Evolutionary conservation across 768 basidiomycete species (phyloP), one percentile per base, ranked within the genome.

Genomic region (Galerina sulciceps): DNA sequence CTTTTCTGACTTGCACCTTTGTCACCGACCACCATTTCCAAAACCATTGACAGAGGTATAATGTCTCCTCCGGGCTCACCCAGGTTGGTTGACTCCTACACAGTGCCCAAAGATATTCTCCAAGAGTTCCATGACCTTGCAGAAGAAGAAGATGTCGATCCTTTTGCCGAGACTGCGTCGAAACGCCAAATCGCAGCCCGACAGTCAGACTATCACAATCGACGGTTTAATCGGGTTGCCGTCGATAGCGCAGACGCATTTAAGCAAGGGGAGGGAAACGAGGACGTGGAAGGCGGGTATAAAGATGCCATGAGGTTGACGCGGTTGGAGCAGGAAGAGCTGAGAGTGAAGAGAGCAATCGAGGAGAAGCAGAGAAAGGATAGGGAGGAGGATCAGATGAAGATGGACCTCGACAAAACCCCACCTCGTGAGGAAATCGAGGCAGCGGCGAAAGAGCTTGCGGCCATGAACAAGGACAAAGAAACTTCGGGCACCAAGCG

Each of bases 261-360:
- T 66, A 77, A 84, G 58, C 81, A 87, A 37, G 80, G 68, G 3
- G 85, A 86, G 58, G 91, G 90, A 53, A 90, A 87, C 0, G 79
- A 79, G 62, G 85, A 86, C 26, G 81, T 83, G 1, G 93, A 94
- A 69, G 93, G 94, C 45, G 91, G 92, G 3, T 99, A 99, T 73
- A 96, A 93, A 70, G 96, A 98, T 70, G 92, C 94, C 11, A 99
- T 99, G 97, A 83, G 94, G 69, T 69, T 96, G 65, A 81, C 90
- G 59, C 86, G 88, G 70, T 76, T 99, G 73, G 95, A 99, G 81
- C 90, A 93, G 75, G 97, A 99, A 76, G 97, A 99, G 75, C 80
- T 77, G 64, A 79, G 92, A 60, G 94, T 99, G 36, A 81, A 82
- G 69, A 79, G 86, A 65, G 90, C 89, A 17, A 95, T 95, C 60